Conservation (phyloP, 2,329 filamentous ascomycete species). For the Hortaea werneckii region DNA sequence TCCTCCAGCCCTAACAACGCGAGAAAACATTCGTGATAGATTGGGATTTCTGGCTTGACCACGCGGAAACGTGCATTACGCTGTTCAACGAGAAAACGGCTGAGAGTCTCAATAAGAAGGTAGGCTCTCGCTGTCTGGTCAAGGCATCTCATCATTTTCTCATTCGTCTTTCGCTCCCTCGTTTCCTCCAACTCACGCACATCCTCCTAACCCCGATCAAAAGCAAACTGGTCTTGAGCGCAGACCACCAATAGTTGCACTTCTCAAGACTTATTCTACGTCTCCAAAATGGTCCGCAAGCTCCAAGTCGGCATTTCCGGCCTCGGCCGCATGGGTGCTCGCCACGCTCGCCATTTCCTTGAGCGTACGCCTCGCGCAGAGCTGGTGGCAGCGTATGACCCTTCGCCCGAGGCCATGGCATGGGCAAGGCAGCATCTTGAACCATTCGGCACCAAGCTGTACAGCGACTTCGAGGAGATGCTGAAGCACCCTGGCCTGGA, state of each 20-base stretch:
- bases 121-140: neutral
- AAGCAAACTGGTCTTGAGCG: neutral
- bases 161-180: neutral
- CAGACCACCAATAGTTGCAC: neutral
- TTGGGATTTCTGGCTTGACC: conserved; percentile 4
- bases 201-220: neutral
- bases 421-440: conserved; percentile 44
- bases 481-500: conserved; percentile 45
- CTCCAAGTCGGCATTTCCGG: conserved; percentile 37
- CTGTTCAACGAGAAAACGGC: neutral
- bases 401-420: conserved; percentile 30
- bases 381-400: conserved; percentile 39
- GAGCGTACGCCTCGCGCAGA: conserved; percentile 36
- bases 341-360: conserved; percentile 39
- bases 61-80: neutral
- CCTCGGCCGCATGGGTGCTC: conserved; percentile 41
- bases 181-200: neutral
- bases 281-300: conserved; percentile 24
- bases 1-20: neutral
- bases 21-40: conserved; percentile 1
- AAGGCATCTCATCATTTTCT: neutral
- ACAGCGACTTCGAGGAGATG: conserved; percentile 48
- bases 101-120: neutral
- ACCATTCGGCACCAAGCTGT: conserved; percentile 43
- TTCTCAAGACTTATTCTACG: neutral